Evolutionary conservation across 2,329 filamentous ascomycete species (phyloP).

Genomic region (Chaetomium sp.): DNA sequence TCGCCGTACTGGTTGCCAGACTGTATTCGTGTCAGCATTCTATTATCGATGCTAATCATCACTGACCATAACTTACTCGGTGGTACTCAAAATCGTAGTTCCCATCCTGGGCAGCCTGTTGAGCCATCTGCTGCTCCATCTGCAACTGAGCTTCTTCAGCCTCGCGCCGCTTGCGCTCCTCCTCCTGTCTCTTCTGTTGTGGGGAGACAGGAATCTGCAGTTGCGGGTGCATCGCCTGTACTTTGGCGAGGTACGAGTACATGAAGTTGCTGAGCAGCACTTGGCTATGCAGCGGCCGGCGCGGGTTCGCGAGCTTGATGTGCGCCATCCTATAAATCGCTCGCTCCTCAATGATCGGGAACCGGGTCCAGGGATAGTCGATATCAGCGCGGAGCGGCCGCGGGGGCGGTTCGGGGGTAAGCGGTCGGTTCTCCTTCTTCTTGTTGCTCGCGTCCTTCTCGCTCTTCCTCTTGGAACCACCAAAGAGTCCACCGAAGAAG

Average conservation of each 20-base stretch:
- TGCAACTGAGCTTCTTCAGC: conserved; percentile 37
- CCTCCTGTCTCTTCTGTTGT: conserved; percentile 38
- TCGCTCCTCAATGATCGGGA: conserved; percentile 89
- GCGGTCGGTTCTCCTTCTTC: conserved; percentile 65
- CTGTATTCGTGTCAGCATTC: conserved; percentile 14
- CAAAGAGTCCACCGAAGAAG: conserved; percentile 90
- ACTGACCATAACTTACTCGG: conserved; percentile 24
- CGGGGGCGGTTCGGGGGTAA: conserved; percentile 72
- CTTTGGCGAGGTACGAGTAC: conserved; percentile 98
- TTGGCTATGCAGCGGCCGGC: conserved; percentile 85
- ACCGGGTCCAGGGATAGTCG: conserved; percentile 94
- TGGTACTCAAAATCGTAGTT: conserved; percentile 34
- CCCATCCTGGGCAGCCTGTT: conserved; percentile 24
- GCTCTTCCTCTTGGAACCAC: conserved; percentile 79
- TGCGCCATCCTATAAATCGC: conserved; percentile 99
- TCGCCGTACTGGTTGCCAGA: conserved; percentile 29
- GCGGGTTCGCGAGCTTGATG: conserved; percentile 96
- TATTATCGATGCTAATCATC: neutral
- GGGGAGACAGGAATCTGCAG: conserved; percentile 83
- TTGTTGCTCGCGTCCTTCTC: conserved; percentile 69
- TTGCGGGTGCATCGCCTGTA: conserved; percentile 97
- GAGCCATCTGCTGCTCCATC: conserved; percentile 33
- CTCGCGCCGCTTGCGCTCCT: conserved; percentile 42
- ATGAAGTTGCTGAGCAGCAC: conserved; percentile 98
- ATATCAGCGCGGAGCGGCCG: conserved; percentile 75